A percentile compares a stretch with the other conserved stretches of the same genome.
Conservation (phyloP, 768 basidiomycete species). For the Chalciporus chontae region DNA sequence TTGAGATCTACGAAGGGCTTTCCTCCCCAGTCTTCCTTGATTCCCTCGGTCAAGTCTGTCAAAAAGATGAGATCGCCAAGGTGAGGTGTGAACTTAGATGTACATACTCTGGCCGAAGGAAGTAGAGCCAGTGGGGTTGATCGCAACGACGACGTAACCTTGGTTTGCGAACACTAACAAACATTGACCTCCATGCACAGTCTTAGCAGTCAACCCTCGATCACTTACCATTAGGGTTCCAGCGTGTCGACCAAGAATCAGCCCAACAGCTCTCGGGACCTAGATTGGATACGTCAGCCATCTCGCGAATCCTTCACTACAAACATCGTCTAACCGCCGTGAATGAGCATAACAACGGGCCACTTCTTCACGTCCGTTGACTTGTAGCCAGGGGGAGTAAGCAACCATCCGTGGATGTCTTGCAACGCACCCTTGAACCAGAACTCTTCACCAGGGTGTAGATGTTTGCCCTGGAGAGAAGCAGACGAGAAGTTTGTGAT, state of each 20-base stretch:
- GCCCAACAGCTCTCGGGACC: slow-evolving; percentile 85
- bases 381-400: slow-evolving; percentile 79
- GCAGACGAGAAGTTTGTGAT: slow-evolving; percentile 64
- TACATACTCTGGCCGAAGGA: slow-evolving; percentile 79
- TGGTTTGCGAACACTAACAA: slow-evolving; percentile 73
- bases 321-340: slow-evolving; percentile 49
- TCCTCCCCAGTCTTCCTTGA: slow-evolving; percentile 80
- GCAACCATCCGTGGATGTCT: slow-evolving; percentile 79
- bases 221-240: slow-evolving; percentile 78
- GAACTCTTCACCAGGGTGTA: slow-evolving; percentile 72
- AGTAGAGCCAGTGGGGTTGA: slow-evolving; percentile 95
- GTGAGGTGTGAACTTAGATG: not conserved
- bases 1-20: slow-evolving; percentile 78
- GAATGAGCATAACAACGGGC: slow-evolving; percentile 79
- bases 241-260: slow-evolving; percentile 86
- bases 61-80: not conserved
- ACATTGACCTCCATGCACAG: not conserved
- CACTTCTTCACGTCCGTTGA: slow-evolving; percentile 65
- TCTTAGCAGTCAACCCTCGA: not conserved
- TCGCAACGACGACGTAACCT: slow-evolving; percentile 83
- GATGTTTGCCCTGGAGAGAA: slow-evolving; percentile 52
- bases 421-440: slow-evolving; percentile 85
- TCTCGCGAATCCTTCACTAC: not conserved
- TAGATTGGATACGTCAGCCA: slow-evolving; percentile 18
- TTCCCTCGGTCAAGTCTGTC: slow-evolving; percentile 75